A percentile compares a stretch with the other conserved stretches of the same genome.
Evolutionary conservation across 2,329 filamentous ascomycete genomes (phyloP).

Genomic region (Sodiomyces alkalinus): DNA sequence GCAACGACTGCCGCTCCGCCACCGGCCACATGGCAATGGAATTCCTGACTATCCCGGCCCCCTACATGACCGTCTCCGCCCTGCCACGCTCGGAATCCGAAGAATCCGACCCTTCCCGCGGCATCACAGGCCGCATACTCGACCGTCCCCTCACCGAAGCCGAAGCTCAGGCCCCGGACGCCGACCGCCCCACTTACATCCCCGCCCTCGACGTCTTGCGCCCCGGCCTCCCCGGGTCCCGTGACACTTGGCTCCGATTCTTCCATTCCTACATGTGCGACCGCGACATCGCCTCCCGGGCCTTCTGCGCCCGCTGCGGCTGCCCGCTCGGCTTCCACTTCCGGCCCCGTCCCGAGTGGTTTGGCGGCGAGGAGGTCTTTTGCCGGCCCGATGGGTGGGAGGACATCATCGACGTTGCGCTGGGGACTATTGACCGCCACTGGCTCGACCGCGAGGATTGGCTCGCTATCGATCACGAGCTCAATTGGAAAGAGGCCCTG

Average conservation of each 20-base stretch:
- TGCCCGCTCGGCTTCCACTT: slow-evolving; percentile 1
- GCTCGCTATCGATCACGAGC: slow-evolving; percentile 1
- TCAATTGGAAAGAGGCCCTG: slow-evolving; percentile 1
- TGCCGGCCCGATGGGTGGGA: slow-evolving; percentile 1
- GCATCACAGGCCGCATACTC: slow-evolving; percentile 1
- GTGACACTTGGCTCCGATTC: slow-evolving; percentile 11
- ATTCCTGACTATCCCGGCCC: slow-evolving; percentile 4
- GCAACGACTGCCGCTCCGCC: slow-evolving; percentile 11
- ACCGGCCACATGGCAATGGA: slow-evolving; percentile 4
- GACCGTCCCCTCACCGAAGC: slow-evolving; percentile 1
- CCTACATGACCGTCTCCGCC: slow-evolving; percentile 11
- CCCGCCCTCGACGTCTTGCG: slow-evolving; percentile 7
- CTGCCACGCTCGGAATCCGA: slow-evolving; percentile 2
- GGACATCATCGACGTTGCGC: slow-evolving; percentile 1
- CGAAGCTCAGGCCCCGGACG: background rate
- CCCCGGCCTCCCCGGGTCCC: slow-evolving; percentile 3
- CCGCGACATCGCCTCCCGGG: slow-evolving; percentile 7
- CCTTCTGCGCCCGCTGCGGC: slow-evolving; percentile 14
- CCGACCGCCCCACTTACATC: slow-evolving; percentile 2
- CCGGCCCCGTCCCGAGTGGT: slow-evolving; percentile 1
- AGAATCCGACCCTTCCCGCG: background rate
- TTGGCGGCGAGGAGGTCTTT: background rate
- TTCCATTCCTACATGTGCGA: slow-evolving; percentile 10
- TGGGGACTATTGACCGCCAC: slow-evolving; percentile 1
- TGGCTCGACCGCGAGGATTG: background rate